Base-by-base conservation (phyloP, 495 filamentous ascomycete species). In the Darksidea phi region DNA sequence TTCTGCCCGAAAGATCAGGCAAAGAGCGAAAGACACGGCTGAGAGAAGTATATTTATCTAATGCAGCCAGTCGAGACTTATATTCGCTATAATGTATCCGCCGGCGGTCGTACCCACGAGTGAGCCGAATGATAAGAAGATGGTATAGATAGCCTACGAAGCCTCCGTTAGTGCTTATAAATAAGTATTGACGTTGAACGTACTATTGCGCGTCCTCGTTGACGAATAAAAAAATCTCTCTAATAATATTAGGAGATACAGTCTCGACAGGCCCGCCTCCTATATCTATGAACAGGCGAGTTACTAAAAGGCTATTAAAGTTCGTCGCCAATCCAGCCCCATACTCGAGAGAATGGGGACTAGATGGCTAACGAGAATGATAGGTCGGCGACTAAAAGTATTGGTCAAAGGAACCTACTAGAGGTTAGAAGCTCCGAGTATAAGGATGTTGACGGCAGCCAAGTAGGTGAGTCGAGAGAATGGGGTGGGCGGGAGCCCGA, bases 361-460 rank as follows among this genome's bases (percentile, higher is more conserved):
- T 5, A 70, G 46, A 20, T 71, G 34, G 42, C 52, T 45, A 15
- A 67, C 23, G 3, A 72, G 48, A 25, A 67, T 54, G 28, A 72
- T 52, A 15, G 68, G 63, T 15, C 70, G 47, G 11, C 68, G 70
- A 17, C 70, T 66, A 43, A 70, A 67, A 2, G 51, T 67, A 46
- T 70, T 72, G 1, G 66, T 60, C 26, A 72, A 26, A 1, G 70
- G 70, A 12, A 72, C 68, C 70, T 66, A 72, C 41, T 48, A 67
- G 10, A 72, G 28, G 55, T 72, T 72, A 6, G 66, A 64, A 6
- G 48, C 54, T 17, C 70, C 70, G 12, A 62, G 17, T 38, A 72
- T 50, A 10, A 72, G 60, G 20, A 72, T 51, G 48, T 71, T 67
- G 54, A 72, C 64, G 3, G 41, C 64, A 58, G 20, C 21, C 6